Evolutionary conservation across 2,329 filamentous ascomycete species (phyloP).

Genomic region (Sclerotinia subarctica): DNA sequence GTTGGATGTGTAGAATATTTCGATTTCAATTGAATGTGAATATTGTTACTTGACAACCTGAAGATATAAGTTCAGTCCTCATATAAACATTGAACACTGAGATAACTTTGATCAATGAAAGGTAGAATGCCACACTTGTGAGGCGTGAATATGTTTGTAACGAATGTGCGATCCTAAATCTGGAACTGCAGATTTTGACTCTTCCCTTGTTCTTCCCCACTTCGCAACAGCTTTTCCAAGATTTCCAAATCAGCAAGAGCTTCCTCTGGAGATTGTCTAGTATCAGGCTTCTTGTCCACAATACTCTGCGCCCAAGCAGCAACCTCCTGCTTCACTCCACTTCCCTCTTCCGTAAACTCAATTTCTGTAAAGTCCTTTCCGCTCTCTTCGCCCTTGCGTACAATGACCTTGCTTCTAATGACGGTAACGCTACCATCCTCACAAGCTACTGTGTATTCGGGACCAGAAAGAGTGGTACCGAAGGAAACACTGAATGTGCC

Average conservation of each 20-base stretch:
- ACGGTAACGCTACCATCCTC: conserved; percentile 37
- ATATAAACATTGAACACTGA: neutral
- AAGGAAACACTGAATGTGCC: conserved; percentile 37
- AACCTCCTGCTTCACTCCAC: conserved; percentile 37
- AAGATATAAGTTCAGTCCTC: neutral
- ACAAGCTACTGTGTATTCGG: conserved; percentile 37
- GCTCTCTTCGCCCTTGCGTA: conserved; percentile 33
- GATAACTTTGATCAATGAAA: neutral
- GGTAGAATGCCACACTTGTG: neutral
- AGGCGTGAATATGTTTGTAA: neutral
- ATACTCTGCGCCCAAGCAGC: conserved; percentile 36
- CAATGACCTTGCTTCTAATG: conserved; percentile 31
- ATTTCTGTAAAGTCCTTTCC: conserved; percentile 27
- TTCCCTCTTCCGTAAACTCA: conserved; percentile 36
- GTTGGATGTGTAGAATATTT: neutral
- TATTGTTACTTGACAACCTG: neutral
- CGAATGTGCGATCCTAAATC: conserved; percentile 21
- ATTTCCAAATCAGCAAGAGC: conserved; percentile 37
- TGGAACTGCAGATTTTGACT: conserved; percentile 30
- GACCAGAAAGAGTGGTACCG: conserved; percentile 35
- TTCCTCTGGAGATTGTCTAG: conserved; percentile 31
- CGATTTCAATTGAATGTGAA: neutral
- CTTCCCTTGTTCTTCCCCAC: conserved; percentile 38
- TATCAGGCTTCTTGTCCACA: conserved; percentile 29
- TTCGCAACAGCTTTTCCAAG: conserved; percentile 38